Conservation (phyloP, 805 yeast genomes). For the Cyberlindnera misumaiensis region DNA sequence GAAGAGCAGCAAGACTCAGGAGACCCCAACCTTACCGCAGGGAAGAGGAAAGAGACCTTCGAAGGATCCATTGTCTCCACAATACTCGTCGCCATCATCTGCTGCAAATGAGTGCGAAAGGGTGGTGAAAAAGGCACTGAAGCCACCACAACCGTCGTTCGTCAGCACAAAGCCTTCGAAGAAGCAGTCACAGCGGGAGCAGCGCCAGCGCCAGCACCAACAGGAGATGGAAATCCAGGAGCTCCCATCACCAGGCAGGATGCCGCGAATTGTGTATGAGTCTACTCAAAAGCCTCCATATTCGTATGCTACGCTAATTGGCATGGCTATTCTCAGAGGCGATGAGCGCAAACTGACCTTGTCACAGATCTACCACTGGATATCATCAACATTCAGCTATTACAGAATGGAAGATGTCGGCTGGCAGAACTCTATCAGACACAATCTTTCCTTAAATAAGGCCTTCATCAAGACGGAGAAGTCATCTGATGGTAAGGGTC, state of each 20-base stretch:
- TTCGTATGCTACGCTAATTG: constrained; percentile 89
- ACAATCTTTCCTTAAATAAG: constrained; percentile 85
- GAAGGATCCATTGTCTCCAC: constrained; percentile 22
- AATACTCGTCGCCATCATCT: constrained; percentile 21
- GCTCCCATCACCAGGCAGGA: constrained; percentile 19
- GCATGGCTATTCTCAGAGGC: constrained; percentile 86
- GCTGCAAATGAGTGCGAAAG: neutral
- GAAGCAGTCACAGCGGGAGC: constrained; percentile 9
- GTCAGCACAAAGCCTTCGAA: constrained; percentile 11
- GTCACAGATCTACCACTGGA: constrained; percentile 89
- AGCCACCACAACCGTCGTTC: constrained; percentile 22
- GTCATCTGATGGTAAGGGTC: constrained; percentile 81
- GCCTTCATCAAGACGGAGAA: constrained; percentile 88
- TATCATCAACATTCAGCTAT: constrained; percentile 74
- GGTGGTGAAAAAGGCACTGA: constrained; percentile 5
- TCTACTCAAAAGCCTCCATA: constrained; percentile 70
- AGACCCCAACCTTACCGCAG: constrained; percentile 20
- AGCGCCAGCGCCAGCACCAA: constrained; percentile 2
- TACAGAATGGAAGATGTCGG: constrained; percentile 84
- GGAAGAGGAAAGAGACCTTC: constrained; percentile 14
- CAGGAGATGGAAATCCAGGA: constrained; percentile 8
- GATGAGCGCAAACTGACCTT: constrained; percentile 63
- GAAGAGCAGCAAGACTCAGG: constrained; percentile 14
- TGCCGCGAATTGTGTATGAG: constrained; percentile 19
- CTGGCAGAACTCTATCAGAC: constrained; percentile 97